Evolutionary conservation across 306 rosid genomes (phyloP), one percentile per base, ranked within the genome.

Genomic region (Luffa aegyptiaca): DNA sequence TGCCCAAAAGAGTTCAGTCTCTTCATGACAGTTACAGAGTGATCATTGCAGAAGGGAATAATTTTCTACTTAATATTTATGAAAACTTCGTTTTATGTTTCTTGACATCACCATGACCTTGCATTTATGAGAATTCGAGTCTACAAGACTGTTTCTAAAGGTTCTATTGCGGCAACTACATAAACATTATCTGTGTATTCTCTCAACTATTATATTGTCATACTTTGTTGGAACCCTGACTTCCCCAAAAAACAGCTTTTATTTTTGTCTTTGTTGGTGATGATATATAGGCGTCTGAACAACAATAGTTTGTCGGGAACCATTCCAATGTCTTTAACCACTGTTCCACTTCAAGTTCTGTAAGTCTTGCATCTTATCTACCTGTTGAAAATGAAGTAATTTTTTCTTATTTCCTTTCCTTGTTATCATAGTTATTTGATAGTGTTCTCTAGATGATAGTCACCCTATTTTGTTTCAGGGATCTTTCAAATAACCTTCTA

Each of bases 261-360:
- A 57, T 61, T 9, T 61, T 31, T 31, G 18, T 61, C 66, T 61
- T 31, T 61, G 66, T 61, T 61, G 18, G 39, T 61, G 41, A 41
- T 61, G 66, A 61, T 61, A 97, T 90, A 86, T 79, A 94, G 98
- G 90, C 98, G 97, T 87, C 97, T 94, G 80, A 92, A 91, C 82
- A 94, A 91, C 85, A 94, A 92, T 88, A 88, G 10, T 85, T 88
- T 94, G 87, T 8, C 81, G 1, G 98, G 92, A 77, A 6, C 3
- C 58, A 94, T 94, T 86, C 97, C 98, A 31, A 0, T 18, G 52
- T 4, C 85, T 33, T 87, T 94, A 86, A 91, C 98, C 33, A 81
- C 1, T 2, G 82, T 91, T 79, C 83, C 97, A 26, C 87, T 94
- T 71, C 97, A 94, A 91, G 92, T 94, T 85, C 90, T 94, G 98